Base-by-base conservation (phyloP, 768 basidiomycete species). In the Floccularia luteovirens region DNA sequence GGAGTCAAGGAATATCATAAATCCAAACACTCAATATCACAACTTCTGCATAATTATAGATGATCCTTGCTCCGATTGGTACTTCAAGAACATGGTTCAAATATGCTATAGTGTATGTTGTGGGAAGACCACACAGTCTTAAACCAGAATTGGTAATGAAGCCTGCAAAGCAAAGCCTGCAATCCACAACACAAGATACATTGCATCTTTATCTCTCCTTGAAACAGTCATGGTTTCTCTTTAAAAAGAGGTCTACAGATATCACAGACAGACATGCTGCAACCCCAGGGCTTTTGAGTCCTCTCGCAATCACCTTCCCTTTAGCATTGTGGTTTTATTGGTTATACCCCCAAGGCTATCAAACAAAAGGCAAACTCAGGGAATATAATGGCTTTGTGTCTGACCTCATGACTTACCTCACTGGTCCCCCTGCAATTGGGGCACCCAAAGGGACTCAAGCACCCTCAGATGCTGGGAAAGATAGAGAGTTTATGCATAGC, bases 31-130 rank as follows among this genome's bases (percentile, higher is more conserved):
- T 0, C 69, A 79, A 51, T 99, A 98, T 57, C 96, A 98, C 57
- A 94, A 99, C 56, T 99, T 99, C 77, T 86, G 94, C 13, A 82
- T 82, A 0, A 81, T 70, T 54, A 84, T 81, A 24, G 85, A 81
- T 43, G 94, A 98, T 53, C 83, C 85, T 0, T 77, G 96, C 6
- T 93, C 96, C 0, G 96, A 99, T 55, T 99, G 96, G 96, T 99
- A 98, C 60, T 92, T 87, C 48, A 86, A 98, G 63, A 71, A 69
- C 43, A 98, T 99, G 96, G 86, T 88, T 2, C 59, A 75, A 55
- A 83, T 99, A 84, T 85, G 96, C 5, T 96, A 84, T 69, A 82
- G 78, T 39, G 79, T 77, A n/a, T n/a, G n/a, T n/a, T n/a, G n/a
- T n/a, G n/a, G n/a, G n/a, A n/a, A n/a, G n/a, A n/a, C n/a, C n/a